Evolutionary conservation across 2,329 filamentous ascomycete genomes (phyloP).

Genomic region (Colletotrichum zoysiae): DNA sequence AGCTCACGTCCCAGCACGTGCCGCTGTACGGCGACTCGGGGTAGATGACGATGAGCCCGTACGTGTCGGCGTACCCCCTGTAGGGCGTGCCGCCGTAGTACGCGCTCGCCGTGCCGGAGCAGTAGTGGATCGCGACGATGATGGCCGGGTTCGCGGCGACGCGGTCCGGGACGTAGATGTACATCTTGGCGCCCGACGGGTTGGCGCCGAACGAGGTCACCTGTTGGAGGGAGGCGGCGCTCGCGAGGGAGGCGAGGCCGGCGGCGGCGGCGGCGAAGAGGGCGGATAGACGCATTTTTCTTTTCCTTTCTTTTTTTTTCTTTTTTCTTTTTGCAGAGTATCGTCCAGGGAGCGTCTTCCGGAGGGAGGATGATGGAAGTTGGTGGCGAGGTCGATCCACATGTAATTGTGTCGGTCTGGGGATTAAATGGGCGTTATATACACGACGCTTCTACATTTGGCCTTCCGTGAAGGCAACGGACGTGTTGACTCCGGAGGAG

Average conservation of each 20-base stretch:
- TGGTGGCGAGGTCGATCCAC: no score
- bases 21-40: conserved; percentile 64
- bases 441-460: background rate
- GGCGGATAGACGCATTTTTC: conserved; percentile 19
- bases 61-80: conserved; percentile 54
- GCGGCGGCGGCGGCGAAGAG: conserved; percentile 15
- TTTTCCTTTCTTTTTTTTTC: no score
- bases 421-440: background rate
- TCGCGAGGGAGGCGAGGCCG: conserved; percentile 39
- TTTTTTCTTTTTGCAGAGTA: no score
- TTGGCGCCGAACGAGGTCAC: conserved; percentile 57
- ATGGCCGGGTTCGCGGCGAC: conserved; percentile 56
- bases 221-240: conserved; percentile 49
- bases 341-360: background rate
- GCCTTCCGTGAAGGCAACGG: conserved; percentile 20
- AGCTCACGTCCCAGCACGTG: conserved; percentile 71
- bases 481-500: conserved; percentile 28
- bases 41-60: conserved; percentile 66
- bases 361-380: background rate
- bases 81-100: conserved; percentile 65
- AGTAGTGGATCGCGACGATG: conserved; percentile 67
- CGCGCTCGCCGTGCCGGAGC: conserved; percentile 61
- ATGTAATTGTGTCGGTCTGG: background rate
- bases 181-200: conserved; percentile 46
- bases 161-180: conserved; percentile 47